These are phyloP conservation scores for Aristolochia fimbriata DNA, from an alignment of 164 flowering plant species.

Conservation along the genomic window DNA sequence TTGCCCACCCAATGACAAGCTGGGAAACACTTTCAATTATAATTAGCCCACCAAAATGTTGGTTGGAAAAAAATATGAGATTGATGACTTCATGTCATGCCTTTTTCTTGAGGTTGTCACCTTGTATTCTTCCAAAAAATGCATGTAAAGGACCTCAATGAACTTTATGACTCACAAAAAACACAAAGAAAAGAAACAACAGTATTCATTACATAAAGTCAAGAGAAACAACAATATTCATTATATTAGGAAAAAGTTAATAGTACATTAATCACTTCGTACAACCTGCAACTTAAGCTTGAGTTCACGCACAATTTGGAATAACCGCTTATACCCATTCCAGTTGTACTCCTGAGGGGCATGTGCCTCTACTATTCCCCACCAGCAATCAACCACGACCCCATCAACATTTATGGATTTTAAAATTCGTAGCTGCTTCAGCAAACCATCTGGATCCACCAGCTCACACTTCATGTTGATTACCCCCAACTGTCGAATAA, in stretches of 20 bases:
- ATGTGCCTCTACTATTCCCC: constrained; percentile 90
- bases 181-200: too few relatives aligned
- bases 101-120: too few relatives aligned
- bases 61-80: too few relatives aligned
- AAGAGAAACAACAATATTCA: background rate
- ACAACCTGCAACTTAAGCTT: constrained; percentile 69
- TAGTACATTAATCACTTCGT: background rate
- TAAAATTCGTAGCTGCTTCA: constrained; percentile 59
- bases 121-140: too few relatives aligned
- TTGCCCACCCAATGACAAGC: too few relatives aligned
- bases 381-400: constrained; percentile 87
- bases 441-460: constrained; percentile 72
- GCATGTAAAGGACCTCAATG: too few relatives aligned
- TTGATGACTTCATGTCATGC: too few relatives aligned
- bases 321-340: constrained; percentile 67
- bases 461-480: constrained; percentile 76
- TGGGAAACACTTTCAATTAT: too few relatives aligned
- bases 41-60: too few relatives aligned
- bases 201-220: too few relatives aligned
- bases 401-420: constrained; percentile 78
- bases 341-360: constrained; percentile 72
- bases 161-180: too few relatives aligned
- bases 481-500: constrained; percentile 51
- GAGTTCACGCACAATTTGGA: constrained; percentile 69
- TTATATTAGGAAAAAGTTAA: background rate